phyloP scores from a whole-genome alignment of 1,284 basidiomycete species.

The Sporisorium sorghi region DNA sequence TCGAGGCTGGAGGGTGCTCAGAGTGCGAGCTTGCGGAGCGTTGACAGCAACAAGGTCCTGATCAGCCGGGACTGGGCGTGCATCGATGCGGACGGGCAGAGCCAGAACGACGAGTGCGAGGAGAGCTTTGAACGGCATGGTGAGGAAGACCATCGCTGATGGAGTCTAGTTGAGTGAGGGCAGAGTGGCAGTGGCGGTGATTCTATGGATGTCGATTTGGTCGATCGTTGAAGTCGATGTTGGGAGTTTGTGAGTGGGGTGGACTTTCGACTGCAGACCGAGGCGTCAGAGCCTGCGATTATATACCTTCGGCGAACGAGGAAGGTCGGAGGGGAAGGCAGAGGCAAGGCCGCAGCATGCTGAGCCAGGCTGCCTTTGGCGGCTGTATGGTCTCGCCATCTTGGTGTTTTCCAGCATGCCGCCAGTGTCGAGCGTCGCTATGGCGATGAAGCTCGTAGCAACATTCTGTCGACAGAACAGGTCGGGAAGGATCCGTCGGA shows the following conservation, averaged over 20 bases:
- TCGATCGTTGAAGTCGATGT: background rate
- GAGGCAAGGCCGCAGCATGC: background rate
- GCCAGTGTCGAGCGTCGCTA: background rate
- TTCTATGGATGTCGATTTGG: slow-evolving; percentile 9
- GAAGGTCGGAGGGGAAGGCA: background rate
- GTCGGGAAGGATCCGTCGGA: background rate
- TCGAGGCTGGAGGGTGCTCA: slow-evolving; percentile 20
- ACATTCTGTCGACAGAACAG: background rate
- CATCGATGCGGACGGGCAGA: slow-evolving; percentile 22
- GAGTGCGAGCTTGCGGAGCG: background rate
- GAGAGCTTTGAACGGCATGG: slow-evolving; percentile 18
- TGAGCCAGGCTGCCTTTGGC: background rate
- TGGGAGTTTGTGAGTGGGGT: background rate
- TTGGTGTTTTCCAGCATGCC: background rate
- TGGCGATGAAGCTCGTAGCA: background rate
- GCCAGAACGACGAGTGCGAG: slow-evolving; percentile 19
- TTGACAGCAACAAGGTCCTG: slow-evolving; percentile 1
- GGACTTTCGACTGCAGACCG: background rate
- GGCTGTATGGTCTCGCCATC: background rate
- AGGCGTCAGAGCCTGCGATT: background rate
- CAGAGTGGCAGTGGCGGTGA: background rate
- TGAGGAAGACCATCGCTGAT: slow-evolving; percentile 20
- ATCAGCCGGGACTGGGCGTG: slow-evolving; percentile 17
- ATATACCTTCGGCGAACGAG: background rate
- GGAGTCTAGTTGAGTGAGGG: background rate